These are phyloP conservation scores for Aegilops tauschii DNA, from an alignment of 176 grass and related monocot genomes.

Conservation along the genomic window DNA sequence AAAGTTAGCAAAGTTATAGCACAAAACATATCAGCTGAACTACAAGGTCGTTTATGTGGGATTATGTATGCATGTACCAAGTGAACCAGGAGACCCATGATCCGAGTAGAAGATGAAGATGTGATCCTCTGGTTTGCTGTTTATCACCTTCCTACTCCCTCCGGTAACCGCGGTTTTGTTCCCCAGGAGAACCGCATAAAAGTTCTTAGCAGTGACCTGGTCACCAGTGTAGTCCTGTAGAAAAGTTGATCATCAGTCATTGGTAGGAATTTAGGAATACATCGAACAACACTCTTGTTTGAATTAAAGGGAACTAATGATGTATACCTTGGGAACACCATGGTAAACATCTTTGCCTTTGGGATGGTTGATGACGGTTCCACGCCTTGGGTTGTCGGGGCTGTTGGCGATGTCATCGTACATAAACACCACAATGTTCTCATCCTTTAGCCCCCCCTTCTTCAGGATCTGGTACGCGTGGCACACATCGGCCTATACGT, in stretches of 20 bases:
- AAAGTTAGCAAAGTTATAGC: neutral
- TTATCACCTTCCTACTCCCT: constrained; percentile 88
- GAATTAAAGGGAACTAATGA: neutral
- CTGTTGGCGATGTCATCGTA: constrained; percentile 74
- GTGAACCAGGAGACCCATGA: constrained; percentile 89
- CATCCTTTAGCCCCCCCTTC: constrained; percentile 70
- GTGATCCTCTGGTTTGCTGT: constrained; percentile 80
- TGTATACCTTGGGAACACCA: constrained; percentile 78
- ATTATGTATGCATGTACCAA: constrained; percentile 42
- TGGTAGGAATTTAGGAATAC: neutral
- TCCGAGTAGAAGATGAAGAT: constrained; percentile 98
- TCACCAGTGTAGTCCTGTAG: constrained; percentile 58
- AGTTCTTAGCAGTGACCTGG: constrained; percentile 71
- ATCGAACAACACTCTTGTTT: neutral
- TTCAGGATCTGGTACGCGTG: constrained; percentile 83
- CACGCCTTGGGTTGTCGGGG: constrained; percentile 62
- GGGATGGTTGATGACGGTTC: constrained; percentile 81
- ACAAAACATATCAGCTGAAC: neutral
- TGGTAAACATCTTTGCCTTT: constrained; percentile 70
- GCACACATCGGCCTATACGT: constrained; percentile 70
- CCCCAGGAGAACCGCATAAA: constrained; percentile 80
- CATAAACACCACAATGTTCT: constrained; percentile 97
- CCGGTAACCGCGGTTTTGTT: constrained; percentile 72
- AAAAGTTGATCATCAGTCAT: constrained; percentile 14
- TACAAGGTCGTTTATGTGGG: neutral